Base-by-base conservation (phyloP, 1,139 yeast genomes). In the Yamadazyma sp. region DNA sequence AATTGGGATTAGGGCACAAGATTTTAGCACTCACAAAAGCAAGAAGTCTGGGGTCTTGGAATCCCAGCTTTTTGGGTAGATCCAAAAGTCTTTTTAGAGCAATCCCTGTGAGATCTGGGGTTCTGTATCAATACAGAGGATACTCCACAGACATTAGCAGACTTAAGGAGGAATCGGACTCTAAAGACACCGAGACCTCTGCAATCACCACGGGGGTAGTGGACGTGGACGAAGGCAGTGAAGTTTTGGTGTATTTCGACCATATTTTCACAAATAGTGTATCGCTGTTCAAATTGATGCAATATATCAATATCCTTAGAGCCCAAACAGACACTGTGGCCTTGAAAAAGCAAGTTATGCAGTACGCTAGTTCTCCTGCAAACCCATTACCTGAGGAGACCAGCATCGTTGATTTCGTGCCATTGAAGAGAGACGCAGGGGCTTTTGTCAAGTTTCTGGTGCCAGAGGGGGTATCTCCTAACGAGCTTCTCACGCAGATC, bases 361-460 rank as follows among this genome's bases (percentile, higher is more conserved):
- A 48, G 2, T 37, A 66, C 4, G 55, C 69, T 26, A 30, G 44
- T 27, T 46, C 55, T 8, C 46, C 45, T 1, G 37, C 33, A 2
- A 35, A 34, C 3, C 74, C 75, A 2, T 49, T 70, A 17, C 73
- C 75, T 1, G 48, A 44, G 4, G 60, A 51, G 2, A 56, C 64
- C 5, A 40, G 47, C 6, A 59, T 69, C 29, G 49, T 58, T 4
- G 73, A 66, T 31, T 69, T 87, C 26, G 82, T 88, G 12, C 86
- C 95, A 0, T 71, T 86, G 42, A 74, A 64, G 44, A 66, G 95
- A 47, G 98, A 92, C 55, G 96, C 97, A 38, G 98, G 98, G 32
- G 96, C 89, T 0, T 91, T 92, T 69, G 92, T 87, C 25, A 84
- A 84, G 48, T 85, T 83, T 53, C 64, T 66, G 33, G 77, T 83